Evolutionary conservation across 2,329 filamentous ascomycete species (phyloP).

Genomic region (Calonectria pauciramosa): DNA sequence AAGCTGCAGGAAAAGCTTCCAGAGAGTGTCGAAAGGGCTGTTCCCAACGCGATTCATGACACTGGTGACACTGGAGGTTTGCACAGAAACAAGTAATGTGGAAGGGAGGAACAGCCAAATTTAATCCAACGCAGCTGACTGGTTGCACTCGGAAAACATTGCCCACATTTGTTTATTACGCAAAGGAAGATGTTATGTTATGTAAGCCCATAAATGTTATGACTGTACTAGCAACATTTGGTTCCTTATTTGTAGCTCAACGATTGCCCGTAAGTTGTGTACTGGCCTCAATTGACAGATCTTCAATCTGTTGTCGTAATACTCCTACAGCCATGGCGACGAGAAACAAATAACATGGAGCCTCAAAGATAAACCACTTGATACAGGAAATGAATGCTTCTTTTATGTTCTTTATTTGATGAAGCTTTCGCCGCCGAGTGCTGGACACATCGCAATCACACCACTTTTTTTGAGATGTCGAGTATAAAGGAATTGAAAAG

Average conservation of each 20-base stretch:
- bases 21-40: slow-evolving; percentile 37
- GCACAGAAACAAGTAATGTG: slow-evolving; percentile 23
- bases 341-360: not conserved
- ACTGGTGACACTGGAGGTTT: slow-evolving; percentile 30
- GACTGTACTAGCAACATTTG: not conserved
- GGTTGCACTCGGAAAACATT: not conserved
- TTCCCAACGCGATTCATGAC: slow-evolving; percentile 38
- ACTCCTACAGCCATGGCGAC: not conserved
- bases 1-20: slow-evolving; percentile 43
- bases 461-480: not conserved
- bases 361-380: not conserved
- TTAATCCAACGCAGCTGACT: not conserved
- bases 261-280: not conserved
- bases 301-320: not conserved
- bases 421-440: not conserved
- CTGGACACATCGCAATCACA: not conserved
- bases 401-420: not conserved
- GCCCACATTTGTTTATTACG: not conserved
- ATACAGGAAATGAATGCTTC: not conserved
- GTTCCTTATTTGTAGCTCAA: not conserved
- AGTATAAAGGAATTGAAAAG: not conserved
- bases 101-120: not conserved
- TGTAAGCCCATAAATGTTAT: not conserved
- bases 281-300: not conserved
- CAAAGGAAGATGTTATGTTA: not conserved